Evolutionary conservation across 306 rosid species (phyloP), one percentile per base, ranked within the genome.

Genomic region (Prunus mume): DNA sequence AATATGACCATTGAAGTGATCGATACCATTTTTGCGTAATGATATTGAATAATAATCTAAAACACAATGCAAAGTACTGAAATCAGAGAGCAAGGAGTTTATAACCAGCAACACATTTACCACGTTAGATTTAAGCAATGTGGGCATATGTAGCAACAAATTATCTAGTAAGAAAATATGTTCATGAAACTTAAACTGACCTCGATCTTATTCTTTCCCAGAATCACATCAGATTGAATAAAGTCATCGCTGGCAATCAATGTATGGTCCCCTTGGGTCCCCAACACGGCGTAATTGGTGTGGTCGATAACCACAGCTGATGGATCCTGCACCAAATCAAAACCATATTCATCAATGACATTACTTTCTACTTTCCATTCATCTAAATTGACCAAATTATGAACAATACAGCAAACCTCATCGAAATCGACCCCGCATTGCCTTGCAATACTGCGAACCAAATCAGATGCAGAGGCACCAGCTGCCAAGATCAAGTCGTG

Each of bases 261-360:
- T 79, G 93, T 87, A 69, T 90, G 97, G 76, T 88, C 92, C 38
- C 97, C 97, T 82, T 92, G 96, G 13, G 79, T 76, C 17, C 86
- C 65, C 38, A 25, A 27, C 65, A 60, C 38, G 1, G 19, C 38
- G 9, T 60, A 60, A 60, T 60, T 60, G 38, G 38, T 60, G 38
- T 60, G 65, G 28, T 60, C 34, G 13, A 60, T 25, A 24, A 20
- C 62, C 62, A 56, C 5, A 56, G 62, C 6, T 24, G 28, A 56
- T 11, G 28, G 11, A 56, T 56, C 62, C 62, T 56, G 13, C 38
- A 24, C 38, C 38, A 25, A 24, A 25, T 60, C 13, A 25, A 25
- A 25, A 60, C 65, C 65, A 3, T 24, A 60, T 25, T 25, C 65
- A n/a, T 3, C 12, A 56, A 56, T 20, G 62, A 20, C 24, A 19